Percentiles rank a stretch among this genome's conserved stretches.
phyloP scores from a whole-genome alignment of 345 rosid species.

The Gynandropsis gynandra region DNA sequence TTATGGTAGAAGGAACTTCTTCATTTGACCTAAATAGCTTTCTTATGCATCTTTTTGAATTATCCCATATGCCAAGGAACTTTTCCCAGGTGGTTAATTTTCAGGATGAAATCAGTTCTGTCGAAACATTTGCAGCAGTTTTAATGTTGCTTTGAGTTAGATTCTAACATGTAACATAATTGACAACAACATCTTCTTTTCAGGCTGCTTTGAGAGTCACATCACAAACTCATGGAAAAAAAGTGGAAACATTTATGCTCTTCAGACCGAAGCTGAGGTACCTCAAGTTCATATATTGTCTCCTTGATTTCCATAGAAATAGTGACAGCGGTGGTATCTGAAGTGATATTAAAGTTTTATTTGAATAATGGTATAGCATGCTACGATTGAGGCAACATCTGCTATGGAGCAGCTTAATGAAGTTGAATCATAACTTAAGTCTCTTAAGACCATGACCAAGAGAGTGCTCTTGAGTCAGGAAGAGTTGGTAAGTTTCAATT shows the following conservation, averaged over 20 bases:
- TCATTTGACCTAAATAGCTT: constrained; percentile 5
- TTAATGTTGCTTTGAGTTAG: constrained; percentile 3
- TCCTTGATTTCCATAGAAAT: neutral
- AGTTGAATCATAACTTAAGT: constrained; percentile 48
- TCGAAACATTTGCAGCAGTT: neutral
- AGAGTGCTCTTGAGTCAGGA: constrained; percentile 73
- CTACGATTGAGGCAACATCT: constrained; percentile 61
- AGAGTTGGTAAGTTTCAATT: constrained; percentile 64
- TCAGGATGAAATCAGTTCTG: neutral
- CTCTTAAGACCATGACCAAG: constrained; percentile 57
- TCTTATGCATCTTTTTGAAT: constrained; percentile 3
- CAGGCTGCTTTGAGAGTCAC: constrained; percentile 71
- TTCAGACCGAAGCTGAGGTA: constrained; percentile 76
- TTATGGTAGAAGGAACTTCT: neutral
- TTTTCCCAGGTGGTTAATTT: constrained; percentile 1
- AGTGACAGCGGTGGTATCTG: neutral
- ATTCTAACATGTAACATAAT: constrained; percentile 18
- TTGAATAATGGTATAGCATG: constrained; percentile 35
- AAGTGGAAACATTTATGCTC: constrained; percentile 46
- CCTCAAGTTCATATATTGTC: constrained; percentile 19
- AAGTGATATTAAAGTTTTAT: constrained; percentile 9
- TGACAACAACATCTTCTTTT: constrained; percentile 17
- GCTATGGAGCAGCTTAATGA: constrained; percentile 61
- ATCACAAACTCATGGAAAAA: constrained; percentile 44
- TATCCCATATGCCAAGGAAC: neutral